Evolutionary conservation across 768 basidiomycete genomes (phyloP), one percentile per base, ranked within the genome.

Genomic region (Strobilomyces echinocephalus): DNA sequence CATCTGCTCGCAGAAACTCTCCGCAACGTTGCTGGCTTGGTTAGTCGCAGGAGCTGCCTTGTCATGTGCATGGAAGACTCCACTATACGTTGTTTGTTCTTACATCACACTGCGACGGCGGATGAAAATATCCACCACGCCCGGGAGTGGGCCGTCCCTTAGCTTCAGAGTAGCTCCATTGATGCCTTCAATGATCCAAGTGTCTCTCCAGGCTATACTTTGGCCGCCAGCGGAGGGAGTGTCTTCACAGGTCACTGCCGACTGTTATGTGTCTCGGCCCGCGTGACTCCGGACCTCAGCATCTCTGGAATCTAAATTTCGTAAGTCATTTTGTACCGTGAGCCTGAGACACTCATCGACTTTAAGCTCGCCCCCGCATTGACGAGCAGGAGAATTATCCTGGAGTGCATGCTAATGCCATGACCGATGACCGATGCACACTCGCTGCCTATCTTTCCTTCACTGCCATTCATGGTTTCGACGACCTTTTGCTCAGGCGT

Each of bases 261-360:
- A n/a, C n/a, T n/a, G n/a, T n/a, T 72, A 30, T 33, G 14, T 11
- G 6, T 49, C 24, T 1, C 31, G 16, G 15, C n/a, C n/a, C n/a
- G n/a, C 36, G 33, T 38, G 12, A 31, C 43, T 38, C 9, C 28
- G 16, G 15, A 47, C 49, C 50, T 53, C 33, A n/a, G n/a, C n/a
- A 39, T 44, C 15, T 47, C 30, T 11, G n/a, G 46, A 36, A 36
- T 49, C 36, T 53, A 76, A 76, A 80, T 41, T 72, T 75, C 57
- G 75, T 82, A 79, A 10, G 76, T 80, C 26, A 80, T 80, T 54
- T 60, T 81, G n/a, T 76, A 76, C 60, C 58, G 24, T 24, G 2
- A 4, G 4, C 24, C 24, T 4, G 77, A 79, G 60, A 74, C 78
- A 5, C 73, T 80, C 51, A 61, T 75, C 45, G 75, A 79, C 54